These are phyloP conservation scores for Infundibulicybe gibba DNA, from an alignment of 768 basidiomycete species.

Conservation along the genomic window DNA sequence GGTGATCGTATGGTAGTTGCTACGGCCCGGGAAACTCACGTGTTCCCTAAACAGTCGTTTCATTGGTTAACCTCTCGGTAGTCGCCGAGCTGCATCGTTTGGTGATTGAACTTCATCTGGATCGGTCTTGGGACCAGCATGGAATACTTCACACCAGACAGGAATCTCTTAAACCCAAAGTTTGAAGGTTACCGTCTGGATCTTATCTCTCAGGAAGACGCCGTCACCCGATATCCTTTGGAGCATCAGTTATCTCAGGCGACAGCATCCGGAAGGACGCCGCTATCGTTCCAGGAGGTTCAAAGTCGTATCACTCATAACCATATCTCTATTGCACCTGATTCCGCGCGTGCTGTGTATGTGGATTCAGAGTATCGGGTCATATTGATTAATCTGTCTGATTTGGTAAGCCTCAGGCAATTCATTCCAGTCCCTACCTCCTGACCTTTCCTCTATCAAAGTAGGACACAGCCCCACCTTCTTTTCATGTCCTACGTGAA, in stretches of 20 bases:
- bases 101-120: too few relatives aligned
- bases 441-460: constrained; percentile 18
- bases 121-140: too few relatives aligned
- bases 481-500: constrained; percentile 55
- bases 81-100: too few relatives aligned
- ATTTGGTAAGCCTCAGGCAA: constrained; percentile 39
- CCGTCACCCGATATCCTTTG: constrained; percentile 48
- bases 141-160: constrained; percentile 39
- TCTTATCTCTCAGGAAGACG: constrained; percentile 53
- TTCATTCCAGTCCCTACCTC: constrained; percentile 1
- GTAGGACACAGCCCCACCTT: constrained; percentile 50
- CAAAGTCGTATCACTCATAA: constrained; percentile 84
- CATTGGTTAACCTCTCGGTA: too few relatives aligned
- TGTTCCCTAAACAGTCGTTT: too few relatives aligned
- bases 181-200: constrained; percentile 85
- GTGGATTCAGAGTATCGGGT: constrained; percentile 64
- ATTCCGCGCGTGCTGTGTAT: constrained; percentile 53
- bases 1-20: too few relatives aligned
- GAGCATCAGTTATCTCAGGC: constrained; percentile 55
- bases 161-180: constrained; percentile 67
- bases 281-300: constrained; percentile 76
- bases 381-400: constrained; percentile 50
- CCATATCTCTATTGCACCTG: constrained; percentile 55
- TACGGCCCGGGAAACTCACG: too few relatives aligned
- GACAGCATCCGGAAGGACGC: constrained; percentile 54